Evolutionary conservation across 208 protist species (phyloP).

Genomic region (Jaenimonas drosophilae): DNA sequence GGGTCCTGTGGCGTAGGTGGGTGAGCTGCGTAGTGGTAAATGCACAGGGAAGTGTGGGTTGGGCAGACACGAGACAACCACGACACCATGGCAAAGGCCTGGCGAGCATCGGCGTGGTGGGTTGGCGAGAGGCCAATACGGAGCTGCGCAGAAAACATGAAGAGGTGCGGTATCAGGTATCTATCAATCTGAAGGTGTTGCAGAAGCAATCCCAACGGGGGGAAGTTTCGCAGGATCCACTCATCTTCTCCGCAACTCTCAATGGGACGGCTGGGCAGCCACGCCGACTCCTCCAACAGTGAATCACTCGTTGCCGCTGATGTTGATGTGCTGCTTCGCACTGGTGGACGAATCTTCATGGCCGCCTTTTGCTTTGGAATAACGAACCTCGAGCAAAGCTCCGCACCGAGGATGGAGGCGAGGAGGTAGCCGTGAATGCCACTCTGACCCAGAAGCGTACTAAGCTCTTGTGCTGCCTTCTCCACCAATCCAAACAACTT

Average conservation of each 20-base stretch:
- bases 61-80: slow-evolving; percentile 26
- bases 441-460: slow-evolving; percentile 28
- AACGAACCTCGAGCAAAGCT: slow-evolving; percentile 37
- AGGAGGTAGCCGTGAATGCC: slow-evolving; percentile 37
- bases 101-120: slow-evolving; percentile 32
- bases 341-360: too few relatives aligned
- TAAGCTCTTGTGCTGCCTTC: slow-evolving; percentile 16
- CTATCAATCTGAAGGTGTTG: slow-evolving; percentile 12
- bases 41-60: slow-evolving; percentile 17
- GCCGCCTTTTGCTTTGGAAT: too few relatives aligned
- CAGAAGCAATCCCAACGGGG: slow-evolving; percentile 55
- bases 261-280: neutral
- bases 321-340: too few relatives aligned
- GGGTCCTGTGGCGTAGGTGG: slow-evolving; percentile 5
- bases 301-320: too few relatives aligned
- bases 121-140: slow-evolving; percentile 31
- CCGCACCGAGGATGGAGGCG: slow-evolving; percentile 25
- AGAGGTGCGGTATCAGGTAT: slow-evolving; percentile 46
- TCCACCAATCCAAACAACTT: slow-evolving; percentile 13
- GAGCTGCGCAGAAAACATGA: slow-evolving; percentile 35
- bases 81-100: slow-evolving; percentile 24
- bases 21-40: slow-evolving; percentile 44
- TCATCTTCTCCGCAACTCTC: slow-evolving; percentile 18
- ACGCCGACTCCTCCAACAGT: neutral
- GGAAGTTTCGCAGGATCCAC: slow-evolving; percentile 44